Percentiles rank a stretch among this genome's conserved stretches.
These are phyloP conservation scores for Brassica balearica DNA, from an alignment of 441 rosid genomes.

Conservation along the genomic window DNA sequence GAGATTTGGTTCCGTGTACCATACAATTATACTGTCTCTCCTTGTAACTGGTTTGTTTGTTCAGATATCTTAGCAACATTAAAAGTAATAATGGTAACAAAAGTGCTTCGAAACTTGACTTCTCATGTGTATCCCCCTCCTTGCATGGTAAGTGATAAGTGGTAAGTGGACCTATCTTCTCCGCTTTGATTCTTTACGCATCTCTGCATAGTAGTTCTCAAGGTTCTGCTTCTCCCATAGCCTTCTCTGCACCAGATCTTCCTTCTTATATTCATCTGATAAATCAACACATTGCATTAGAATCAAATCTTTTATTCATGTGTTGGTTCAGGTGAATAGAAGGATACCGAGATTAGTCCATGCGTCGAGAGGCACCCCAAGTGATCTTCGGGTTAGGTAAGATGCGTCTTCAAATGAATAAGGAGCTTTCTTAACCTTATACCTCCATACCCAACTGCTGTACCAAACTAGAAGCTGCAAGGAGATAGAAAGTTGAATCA, in stretches of 20 bases:
- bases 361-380: constrained; percentile 59
- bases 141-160: constrained; percentile 18
- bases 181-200: constrained; percentile 88
- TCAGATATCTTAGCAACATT: constrained; percentile 30
- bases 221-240: constrained; percentile 84
- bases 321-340: background rate
- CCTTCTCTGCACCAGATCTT: constrained; percentile 71
- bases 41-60: constrained; percentile 31
- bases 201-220: constrained; percentile 72
- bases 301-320: background rate
- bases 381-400: constrained; percentile 71
- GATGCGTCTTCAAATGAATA: constrained; percentile 90
- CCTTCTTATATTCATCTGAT: constrained; percentile 74
- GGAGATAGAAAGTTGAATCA: background rate
- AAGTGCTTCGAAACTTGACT: constrained; percentile 16
- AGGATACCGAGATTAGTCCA: constrained; percentile 78
- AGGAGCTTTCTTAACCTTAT: constrained; percentile 72
- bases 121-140: constrained; percentile 19
- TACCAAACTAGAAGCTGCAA: constrained; percentile 74
- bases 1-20: constrained; percentile 25
- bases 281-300: constrained; percentile 8
- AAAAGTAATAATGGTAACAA: constrained; percentile 35
- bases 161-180: constrained; percentile 61
- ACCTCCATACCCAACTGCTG: constrained; percentile 88
- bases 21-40: constrained; percentile 36